Base-by-base conservation (phyloP, 768 basidiomycete genomes). In the Tylopilus sp. region DNA sequence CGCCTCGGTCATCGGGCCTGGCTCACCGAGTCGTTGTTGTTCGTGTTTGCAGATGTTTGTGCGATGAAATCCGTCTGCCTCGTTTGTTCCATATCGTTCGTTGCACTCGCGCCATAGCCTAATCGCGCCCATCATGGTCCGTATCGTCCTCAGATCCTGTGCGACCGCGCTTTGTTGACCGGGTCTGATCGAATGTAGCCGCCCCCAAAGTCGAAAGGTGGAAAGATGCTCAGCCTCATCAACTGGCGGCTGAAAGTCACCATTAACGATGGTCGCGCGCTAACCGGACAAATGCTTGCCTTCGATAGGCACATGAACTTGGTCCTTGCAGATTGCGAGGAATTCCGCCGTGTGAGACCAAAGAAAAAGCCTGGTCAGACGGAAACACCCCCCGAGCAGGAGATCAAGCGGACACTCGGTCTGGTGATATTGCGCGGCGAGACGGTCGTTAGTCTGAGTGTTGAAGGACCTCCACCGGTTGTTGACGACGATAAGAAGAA, bases 231-330 rank as follows among this genome's bases (percentile, higher is more conserved):
- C 70, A 75, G 86, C 71, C 87, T 98, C 76, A 84, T 99, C 78
- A 94, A 98, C 76, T 98, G 96, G 90, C 81, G 96, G 72, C 82
- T 99, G 61, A 95, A 90, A 75, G 86, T 98, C 54, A 97, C 94
- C 54, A 86, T 98, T 74, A 97, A 87, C 85, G 97, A 99, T 73
- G 94, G 94, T 55, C 90, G 97, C 71, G 83, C 89, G 52, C 77
- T 98, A 63, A 92, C 91, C 42, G 97, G 97, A 37, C 97, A 98
- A 76, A 97, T 98, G 92, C 88, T 99, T 71, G 97, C 97, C 48
- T 99, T 98, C 71, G 97, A 99, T 77, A 87, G 91, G 66, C 97
- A 99, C 74, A 99, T 98, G 97, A 99, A 99, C 75, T 79, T 99
- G 62, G 97, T 99, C 41, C 76, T 99, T 50, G 94, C 96, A 16